These are phyloP conservation scores for Diaporthe citrichinensis DNA, from an alignment of 2,329 filamentous ascomycete species.

Conservation along the genomic window DNA sequence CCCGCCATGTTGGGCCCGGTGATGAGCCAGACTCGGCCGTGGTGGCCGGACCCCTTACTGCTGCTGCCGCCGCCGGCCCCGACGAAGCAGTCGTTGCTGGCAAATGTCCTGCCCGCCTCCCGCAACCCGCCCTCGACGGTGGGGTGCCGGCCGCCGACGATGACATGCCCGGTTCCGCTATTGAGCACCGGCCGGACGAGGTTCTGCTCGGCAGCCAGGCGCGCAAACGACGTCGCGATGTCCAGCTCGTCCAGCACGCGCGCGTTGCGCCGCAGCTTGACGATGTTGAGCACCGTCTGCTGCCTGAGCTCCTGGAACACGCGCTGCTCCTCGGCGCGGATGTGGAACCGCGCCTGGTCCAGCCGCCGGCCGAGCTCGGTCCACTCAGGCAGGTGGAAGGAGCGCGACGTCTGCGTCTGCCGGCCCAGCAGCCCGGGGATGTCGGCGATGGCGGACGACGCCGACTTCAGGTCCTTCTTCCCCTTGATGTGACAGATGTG, in stretches of 20 bases:
- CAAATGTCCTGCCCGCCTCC: constrained; percentile 85
- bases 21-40: constrained; percentile 77
- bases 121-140: constrained; percentile 89
- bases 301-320: constrained; percentile 83
- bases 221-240: constrained; percentile 87
- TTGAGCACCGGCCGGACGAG: constrained; percentile 83
- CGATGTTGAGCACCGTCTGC: constrained; percentile 83
- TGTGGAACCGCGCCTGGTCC: constrained; percentile 82
- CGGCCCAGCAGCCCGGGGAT: constrained; percentile 34
- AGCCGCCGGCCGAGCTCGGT: constrained; percentile 83
- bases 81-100: constrained; percentile 87
- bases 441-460: constrained; percentile 61
- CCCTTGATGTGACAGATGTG: constrained; percentile 94
- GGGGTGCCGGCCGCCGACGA: constrained; percentile 90
- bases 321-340: constrained; percentile 85
- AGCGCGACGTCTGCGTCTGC: constrained; percentile 87
- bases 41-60: constrained; percentile 57
- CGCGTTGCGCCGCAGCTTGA: constrained; percentile 90
- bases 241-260: constrained; percentile 95
- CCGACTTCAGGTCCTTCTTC: constrained; percentile 68
- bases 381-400: constrained; percentile 89
- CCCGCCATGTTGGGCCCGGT: constrained; percentile 98
- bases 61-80: constrained; percentile 74
- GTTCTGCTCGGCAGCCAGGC: constrained; percentile 80
- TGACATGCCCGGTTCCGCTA: constrained; percentile 75